phyloP scores from a whole-genome alignment of 1,284 basidiomycete species.

The Kwoniella shivajii region DNA sequence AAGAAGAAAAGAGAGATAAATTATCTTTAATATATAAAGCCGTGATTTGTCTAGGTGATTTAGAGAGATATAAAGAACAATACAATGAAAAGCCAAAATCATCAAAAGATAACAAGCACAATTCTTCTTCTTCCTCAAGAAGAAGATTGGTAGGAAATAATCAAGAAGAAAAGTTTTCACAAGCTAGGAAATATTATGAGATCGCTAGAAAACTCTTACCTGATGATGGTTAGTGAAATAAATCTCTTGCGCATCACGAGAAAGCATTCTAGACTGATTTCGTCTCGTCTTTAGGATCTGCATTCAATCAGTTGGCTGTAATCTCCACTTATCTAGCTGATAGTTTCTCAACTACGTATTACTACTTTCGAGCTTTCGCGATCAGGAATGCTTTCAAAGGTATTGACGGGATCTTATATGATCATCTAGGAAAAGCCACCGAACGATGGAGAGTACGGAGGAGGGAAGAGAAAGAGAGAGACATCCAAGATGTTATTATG shows the following conservation, averaged over 20 bases:
- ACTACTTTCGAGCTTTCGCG: constrained; percentile 91
- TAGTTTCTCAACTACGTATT: constrained; percentile 74
- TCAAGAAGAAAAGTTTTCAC: constrained; percentile 59
- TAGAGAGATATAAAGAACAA: constrained; percentile 88
- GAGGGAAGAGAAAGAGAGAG: constrained; percentile 47
- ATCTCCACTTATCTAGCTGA: constrained; percentile 82
- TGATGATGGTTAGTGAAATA: constrained; percentile 58
- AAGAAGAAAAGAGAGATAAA: constrained; percentile 61
- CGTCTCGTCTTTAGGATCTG: constrained; percentile 63
- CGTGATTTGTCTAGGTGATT: constrained; percentile 88
- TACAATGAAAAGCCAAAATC: constrained; percentile 55
- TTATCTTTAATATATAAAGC: constrained; percentile 79
- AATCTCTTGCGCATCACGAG: not conserved
- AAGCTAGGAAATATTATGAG: constrained; percentile 78
- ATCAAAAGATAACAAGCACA: constrained; percentile 13
- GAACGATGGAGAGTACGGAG: constrained; percentile 54
- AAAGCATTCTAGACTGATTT: not conserved
- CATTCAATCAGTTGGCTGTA: constrained; percentile 94
- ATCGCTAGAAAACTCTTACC: constrained; percentile 80
- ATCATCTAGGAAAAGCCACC: constrained; percentile 66
- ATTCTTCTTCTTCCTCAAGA: no score
- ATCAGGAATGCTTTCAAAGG: constrained; percentile 83
- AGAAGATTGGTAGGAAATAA: constrained; percentile 23
- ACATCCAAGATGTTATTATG: constrained; percentile 32
- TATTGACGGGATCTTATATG: constrained; percentile 80